A percentile compares a stretch with the other conserved stretches of the same genome.
Evolutionary conservation across 1,139 yeast genomes (phyloP).

Genomic region (Kurtzmaniella natalensis): DNA sequence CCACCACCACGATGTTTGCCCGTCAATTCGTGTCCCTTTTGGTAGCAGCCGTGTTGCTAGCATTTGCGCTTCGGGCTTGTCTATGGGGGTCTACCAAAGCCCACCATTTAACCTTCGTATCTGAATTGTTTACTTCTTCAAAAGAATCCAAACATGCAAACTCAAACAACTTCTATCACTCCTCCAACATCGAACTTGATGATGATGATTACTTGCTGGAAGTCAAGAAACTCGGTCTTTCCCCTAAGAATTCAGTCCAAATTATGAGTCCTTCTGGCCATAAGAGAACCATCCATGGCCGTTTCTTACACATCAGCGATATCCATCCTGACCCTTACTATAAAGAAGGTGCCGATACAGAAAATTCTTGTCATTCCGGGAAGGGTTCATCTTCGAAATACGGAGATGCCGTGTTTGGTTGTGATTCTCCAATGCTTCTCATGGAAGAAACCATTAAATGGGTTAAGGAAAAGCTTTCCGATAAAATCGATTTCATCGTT

Average conservation of each 20-base stretch:
- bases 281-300: slow-evolving; percentile 44
- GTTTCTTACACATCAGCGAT: slow-evolving; percentile 82
- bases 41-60: too few relatives aligned
- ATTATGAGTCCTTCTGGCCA: slow-evolving; percentile 23
- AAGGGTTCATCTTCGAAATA: slow-evolving; percentile 54
- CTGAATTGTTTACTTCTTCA: too few relatives aligned
- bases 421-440: slow-evolving; percentile 62
- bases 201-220: not conserved
- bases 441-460: slow-evolving; percentile 64
- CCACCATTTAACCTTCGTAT: too few relatives aligned
- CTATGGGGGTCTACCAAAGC: too few relatives aligned
- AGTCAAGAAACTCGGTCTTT: slow-evolving; percentile 23
- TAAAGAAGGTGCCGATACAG: slow-evolving; percentile 46
- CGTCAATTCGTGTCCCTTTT: too few relatives aligned
- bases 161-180: too few relatives aligned
- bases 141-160: too few relatives aligned
- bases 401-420: slow-evolving; percentile 73
- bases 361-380: slow-evolving; percentile 57
- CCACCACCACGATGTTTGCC: too few relatives aligned
- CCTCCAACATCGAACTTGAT: too few relatives aligned
- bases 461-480: slow-evolving; percentile 59
- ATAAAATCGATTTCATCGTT: slow-evolving; percentile 75
- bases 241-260: slow-evolving; percentile 28
- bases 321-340: slow-evolving; percentile 82
- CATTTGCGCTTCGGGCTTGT: too few relatives aligned